phyloP scores from a whole-genome alignment of 768 basidiomycete species.

The Dendrothele bispora region DNA sequence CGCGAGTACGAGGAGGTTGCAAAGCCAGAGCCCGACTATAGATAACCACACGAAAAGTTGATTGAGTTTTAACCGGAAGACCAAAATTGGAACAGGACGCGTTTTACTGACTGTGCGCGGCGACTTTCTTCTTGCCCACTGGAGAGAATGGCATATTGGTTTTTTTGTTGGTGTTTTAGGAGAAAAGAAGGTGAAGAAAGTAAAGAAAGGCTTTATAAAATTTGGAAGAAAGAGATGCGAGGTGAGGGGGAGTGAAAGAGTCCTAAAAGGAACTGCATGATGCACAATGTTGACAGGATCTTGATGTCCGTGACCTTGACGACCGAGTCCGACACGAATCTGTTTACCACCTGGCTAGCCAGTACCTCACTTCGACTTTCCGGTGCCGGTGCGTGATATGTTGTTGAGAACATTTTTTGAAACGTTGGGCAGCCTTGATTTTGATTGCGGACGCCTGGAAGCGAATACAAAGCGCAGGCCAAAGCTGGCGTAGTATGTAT shows the following conservation, averaged over 20 bases:
- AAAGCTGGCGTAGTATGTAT: no score
- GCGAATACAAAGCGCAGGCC: no score
- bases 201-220: neutral
- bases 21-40: conserved; percentile 42
- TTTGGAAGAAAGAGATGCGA: neutral
- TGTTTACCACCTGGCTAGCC: no score
- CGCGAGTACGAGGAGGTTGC: conserved; percentile 51
- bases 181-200: neutral
- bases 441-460: no score
- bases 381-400: no score
- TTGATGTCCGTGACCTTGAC: conserved; percentile 2
- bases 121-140: conserved; percentile 17
- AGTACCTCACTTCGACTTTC: no score
- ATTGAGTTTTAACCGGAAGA: neutral
- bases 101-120: conserved; percentile 12
- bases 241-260: no score
- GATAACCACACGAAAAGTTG: neutral
- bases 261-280: no score
- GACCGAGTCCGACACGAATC: no score
- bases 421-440: no score
- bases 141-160: conserved; percentile 8
- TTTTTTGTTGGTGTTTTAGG: neutral
- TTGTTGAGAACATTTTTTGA: no score
- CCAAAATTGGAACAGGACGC: neutral
- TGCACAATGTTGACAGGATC: no score